Evolutionary conservation across 495 filamentous ascomycete species (phyloP), one percentile per base, ranked within the genome.

Genomic region (Aspergillus panamensis): DNA sequence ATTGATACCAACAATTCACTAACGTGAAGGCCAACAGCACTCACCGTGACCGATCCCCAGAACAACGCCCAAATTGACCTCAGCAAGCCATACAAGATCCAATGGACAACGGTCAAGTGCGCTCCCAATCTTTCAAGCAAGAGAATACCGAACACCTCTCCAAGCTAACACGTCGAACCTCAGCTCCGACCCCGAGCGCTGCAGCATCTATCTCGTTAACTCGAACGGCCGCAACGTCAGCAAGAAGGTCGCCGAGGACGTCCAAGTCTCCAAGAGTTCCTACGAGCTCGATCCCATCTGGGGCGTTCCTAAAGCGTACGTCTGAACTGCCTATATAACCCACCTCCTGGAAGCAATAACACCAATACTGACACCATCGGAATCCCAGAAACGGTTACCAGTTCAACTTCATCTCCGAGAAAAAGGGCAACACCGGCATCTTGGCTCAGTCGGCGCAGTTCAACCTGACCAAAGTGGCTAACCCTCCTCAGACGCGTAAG

Each of bases 391-490:
- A 64, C 33, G 65, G 60, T 50, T 73, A 71, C 61, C 70, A 73
- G 57, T 59, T 73, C 65, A 73, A 73, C 59, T 54, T 68, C 56
- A 33, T 66, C 55, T 65, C 65, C 49, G 66, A 57, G 43, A 50
- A 57, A 35, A 42, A 53, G 20, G 20, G 64, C 42, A 73, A 71
- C 56, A 65, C 53, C 55, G 70, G 70, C 44, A 71, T 73, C 44
- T 63, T 73, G 29, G 69, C 67, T 16, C 70, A 73, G 57, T 69
- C 67, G n/a, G 32, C 58, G 8, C 57, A 61, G 51, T 73, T 73
- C 54, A 67, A 67, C 25, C 65, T 71, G 9, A 67, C 61, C n/a
- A 54, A 58, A 13, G 62, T 61, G 19, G 59, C 61, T 13, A 48
- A 62, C 12, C 48, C 43, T 6, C 44, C 53, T 40, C 53, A 61